phyloP scores from a whole-genome alignment of 1,284 basidiomycete species.

The Boletus mariae region DNA sequence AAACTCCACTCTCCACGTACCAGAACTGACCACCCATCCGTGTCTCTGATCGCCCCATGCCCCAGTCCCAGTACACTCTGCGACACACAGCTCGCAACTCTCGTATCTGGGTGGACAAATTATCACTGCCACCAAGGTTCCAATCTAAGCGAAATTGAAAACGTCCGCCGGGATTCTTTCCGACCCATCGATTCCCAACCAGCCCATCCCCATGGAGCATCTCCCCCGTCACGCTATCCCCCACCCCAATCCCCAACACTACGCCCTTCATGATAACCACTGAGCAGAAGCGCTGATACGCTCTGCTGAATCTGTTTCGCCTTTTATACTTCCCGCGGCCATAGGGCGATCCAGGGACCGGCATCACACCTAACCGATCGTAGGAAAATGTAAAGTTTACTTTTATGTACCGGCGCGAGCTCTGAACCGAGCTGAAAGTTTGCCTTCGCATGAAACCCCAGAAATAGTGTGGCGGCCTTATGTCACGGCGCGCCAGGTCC shows the following conservation, averaged over 20 bases:
- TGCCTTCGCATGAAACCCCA: slow-evolving; percentile 9
- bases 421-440: slow-evolving; percentile 4
- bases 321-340: slow-evolving; percentile 24
- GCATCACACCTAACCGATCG: slow-evolving; percentile 16
- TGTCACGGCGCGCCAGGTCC: slow-evolving; percentile 1
- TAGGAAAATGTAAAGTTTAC: slow-evolving; percentile 21
- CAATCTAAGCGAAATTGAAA: slow-evolving; percentile 32
- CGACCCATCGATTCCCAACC: slow-evolving; percentile 2
- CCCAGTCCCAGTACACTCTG: neutral
- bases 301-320: slow-evolving; percentile 6
- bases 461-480: neutral
- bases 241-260: neutral
- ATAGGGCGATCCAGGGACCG: slow-evolving; percentile 32
- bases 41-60: slow-evolving; percentile 4
- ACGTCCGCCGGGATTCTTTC: slow-evolving; percentile 14
- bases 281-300: neutral
- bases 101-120: slow-evolving; percentile 1
- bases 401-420: slow-evolving; percentile 16
- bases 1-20: neutral
- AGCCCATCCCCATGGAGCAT: neutral
- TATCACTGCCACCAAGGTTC: slow-evolving; percentile 26
- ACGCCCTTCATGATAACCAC: no score
- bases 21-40: neutral
- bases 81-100: no score
- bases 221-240: no score